These are phyloP conservation scores for Cephaloascus fragrans DNA, from an alignment of 805 yeast genomes.

Conservation along the genomic window DNA sequence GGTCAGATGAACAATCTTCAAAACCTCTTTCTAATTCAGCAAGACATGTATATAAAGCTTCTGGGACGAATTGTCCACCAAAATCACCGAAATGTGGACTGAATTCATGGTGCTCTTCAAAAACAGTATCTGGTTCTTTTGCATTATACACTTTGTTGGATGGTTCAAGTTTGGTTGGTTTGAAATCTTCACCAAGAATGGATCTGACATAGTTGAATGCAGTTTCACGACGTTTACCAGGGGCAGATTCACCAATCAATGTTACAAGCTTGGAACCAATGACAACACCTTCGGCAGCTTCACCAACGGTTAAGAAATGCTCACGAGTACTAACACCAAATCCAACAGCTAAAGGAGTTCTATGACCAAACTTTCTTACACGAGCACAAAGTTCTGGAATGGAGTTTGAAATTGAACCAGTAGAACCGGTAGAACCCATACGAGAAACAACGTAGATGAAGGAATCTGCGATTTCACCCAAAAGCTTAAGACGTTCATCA, in stretches of 20 bases:
- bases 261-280: slow-evolving; percentile 84
- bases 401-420: slow-evolving; percentile 50
- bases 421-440: slow-evolving; percentile 97
- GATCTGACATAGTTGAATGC: slow-evolving; percentile 61
- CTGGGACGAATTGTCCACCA: slow-evolving; percentile 99
- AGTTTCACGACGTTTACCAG: slow-evolving; percentile 49
- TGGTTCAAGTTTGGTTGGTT: slow-evolving; percentile 16
- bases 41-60: slow-evolving; percentile 85
- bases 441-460: slow-evolving; percentile 94
- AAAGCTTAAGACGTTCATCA: slow-evolving; percentile 70
- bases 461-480: slow-evolving; percentile 85
- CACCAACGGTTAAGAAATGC: slow-evolving; percentile 73
- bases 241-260: slow-evolving; percentile 52
- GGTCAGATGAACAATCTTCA: slow-evolving; percentile 82
- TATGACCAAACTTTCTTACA: slow-evolving; percentile 67
- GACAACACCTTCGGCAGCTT: slow-evolving; percentile 88
- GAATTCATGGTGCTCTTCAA: slow-evolving; percentile 52
- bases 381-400: slow-evolving; percentile 61
- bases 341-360: slow-evolving; percentile 86
- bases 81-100: slow-evolving; percentile 84
- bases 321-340: slow-evolving; percentile 94
- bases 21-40: slow-evolving; percentile 84
- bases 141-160: slow-evolving; percentile 4
- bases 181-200: slow-evolving; percentile 51
- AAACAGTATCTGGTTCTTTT: neutral